Conservation (phyloP, 148 eudicot species). For the Dianthus caryophyllus region DNA sequence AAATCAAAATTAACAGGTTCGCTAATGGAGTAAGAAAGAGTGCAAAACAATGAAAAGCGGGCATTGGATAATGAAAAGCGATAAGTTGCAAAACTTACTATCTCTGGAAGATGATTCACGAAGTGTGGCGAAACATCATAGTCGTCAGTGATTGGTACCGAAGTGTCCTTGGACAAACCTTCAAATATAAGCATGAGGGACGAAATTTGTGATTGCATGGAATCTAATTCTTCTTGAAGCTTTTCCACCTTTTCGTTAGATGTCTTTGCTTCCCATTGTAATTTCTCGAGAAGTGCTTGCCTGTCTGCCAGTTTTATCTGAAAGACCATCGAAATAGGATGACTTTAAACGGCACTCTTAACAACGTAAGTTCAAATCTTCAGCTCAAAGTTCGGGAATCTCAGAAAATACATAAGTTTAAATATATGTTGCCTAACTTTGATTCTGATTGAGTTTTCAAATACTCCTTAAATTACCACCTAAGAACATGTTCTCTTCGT, state of each 20-base stretch:
- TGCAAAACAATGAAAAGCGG: neutral
- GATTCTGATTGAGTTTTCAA: neutral
- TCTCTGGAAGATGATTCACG: constrained; percentile 35
- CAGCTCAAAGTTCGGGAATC: neutral
- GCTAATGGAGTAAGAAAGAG: neutral
- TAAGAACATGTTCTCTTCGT: too few relatives aligned
- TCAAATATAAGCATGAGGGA: constrained; percentile 58
- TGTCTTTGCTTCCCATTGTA: constrained; percentile 88
- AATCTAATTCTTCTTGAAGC: constrained; percentile 66
- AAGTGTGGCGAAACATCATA: constrained; percentile 49
- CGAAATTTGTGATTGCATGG: constrained; percentile 54
- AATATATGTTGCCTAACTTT: neutral
- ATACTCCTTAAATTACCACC: neutral
- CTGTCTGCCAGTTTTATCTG: constrained; percentile 88
- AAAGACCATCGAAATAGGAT: constrained; percentile 2
- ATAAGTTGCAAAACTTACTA: constrained; percentile 45
- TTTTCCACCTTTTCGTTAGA: constrained; percentile 61
- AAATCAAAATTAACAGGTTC: neutral
- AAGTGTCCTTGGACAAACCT: constrained; percentile 48
- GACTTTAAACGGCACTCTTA: too few relatives aligned
- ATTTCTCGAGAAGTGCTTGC: constrained; percentile 82
- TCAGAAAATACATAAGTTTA: neutral
- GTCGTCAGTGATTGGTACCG: constrained; percentile 34
- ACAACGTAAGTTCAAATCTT: too few relatives aligned
- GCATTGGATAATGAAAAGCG: neutral